These are phyloP conservation scores for Kentomonas sorsogonicus DNA, from an alignment of 208 protist species.

Conservation along the genomic window DNA sequence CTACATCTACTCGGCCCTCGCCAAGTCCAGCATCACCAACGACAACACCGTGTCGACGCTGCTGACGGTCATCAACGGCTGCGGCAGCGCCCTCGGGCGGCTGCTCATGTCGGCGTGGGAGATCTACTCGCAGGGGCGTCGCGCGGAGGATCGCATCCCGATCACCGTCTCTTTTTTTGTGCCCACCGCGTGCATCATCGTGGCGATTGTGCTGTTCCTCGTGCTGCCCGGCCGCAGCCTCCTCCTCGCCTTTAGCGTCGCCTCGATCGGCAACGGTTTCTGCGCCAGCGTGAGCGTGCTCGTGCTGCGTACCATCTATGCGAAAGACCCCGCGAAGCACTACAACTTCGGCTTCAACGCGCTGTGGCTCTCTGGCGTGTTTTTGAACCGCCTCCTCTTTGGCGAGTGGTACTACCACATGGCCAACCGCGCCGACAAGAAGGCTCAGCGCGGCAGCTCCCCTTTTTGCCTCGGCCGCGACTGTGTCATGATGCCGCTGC, in stretches of 20 bases:
- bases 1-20: slow-evolving; percentile 42
- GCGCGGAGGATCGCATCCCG: slow-evolving; percentile 54
- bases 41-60: slow-evolving; percentile 38
- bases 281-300: slow-evolving; percentile 35
- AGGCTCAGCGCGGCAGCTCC: slow-evolving; percentile 14
- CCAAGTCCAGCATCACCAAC: slow-evolving; percentile 9
- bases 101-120: slow-evolving; percentile 54
- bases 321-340: slow-evolving; percentile 63
- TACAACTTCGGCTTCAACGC: slow-evolving; percentile 56
- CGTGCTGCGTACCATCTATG: slow-evolving; percentile 58
- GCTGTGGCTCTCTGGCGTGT: slow-evolving; percentile 23
- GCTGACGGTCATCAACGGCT: slow-evolving; percentile 57
- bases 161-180: slow-evolving; percentile 59
- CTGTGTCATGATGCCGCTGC: slow-evolving; percentile 46
- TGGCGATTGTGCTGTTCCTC: slow-evolving; percentile 47
- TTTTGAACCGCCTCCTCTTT: slow-evolving; percentile 65
- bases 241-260: slow-evolving; percentile 31
- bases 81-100: slow-evolving; percentile 53
- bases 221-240: slow-evolving; percentile 25
- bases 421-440: slow-evolving; percentile 38
- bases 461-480: slow-evolving; percentile 25
- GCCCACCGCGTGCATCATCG: slow-evolving; percentile 34
- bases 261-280: slow-evolving; percentile 67
- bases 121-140: slow-evolving; percentile 30
- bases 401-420: slow-evolving; percentile 71